Evolutionary conservation across 192 early-diverging fungal genomes (phyloP), one percentile per base, ranked within the genome.

Genomic region (Backusella macrospora): DNA sequence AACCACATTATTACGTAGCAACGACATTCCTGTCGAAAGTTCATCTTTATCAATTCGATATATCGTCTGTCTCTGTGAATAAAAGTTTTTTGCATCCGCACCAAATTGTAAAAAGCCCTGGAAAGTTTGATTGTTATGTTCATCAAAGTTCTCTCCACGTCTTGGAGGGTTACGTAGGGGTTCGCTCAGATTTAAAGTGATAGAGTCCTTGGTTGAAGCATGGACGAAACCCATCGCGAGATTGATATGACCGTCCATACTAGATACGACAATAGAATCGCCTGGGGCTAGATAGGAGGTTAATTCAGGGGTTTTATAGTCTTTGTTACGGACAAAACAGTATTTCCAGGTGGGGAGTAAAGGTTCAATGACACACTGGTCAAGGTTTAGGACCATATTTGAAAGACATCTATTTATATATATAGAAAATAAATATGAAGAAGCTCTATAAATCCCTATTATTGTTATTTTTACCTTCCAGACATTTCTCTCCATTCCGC

Each of bases 1-100:
- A 37, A 97, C 84, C 15, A 98, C 68, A 68, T 97, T 97, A 44
- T 87, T 86, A 1, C 95, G 82, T 4, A 95, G 82, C 6, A 90
- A 77, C 5, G 83, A 81, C 74, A 96, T 88, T 0, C 90, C 93
- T 26, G 83, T 78, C 3, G 83, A 77, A 78, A 93, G 84, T 72
- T 95, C 93, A 73, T 98, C 95, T 78, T 91, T 92, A 75, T 98
- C 95, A 38, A 98, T 89, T 6, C 94, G 78, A 73, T 89, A 95
- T 5, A 78, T 67, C 6, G 45, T 68, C 23, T 68, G 23, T 8
- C 23, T 12, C 4, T 42, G 67, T 16, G 67, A 44, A 47, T 68
- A 68, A 34, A 47, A 68, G 8, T 87, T 76, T 44, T 70, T 75
- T 7, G 78, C 71, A 44, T 83, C 83, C 10, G 73, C 74, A 18